Conservation (phyloP, 495 filamentous ascomycete species). For the Lasiosphaeris hirsuta region DNA sequence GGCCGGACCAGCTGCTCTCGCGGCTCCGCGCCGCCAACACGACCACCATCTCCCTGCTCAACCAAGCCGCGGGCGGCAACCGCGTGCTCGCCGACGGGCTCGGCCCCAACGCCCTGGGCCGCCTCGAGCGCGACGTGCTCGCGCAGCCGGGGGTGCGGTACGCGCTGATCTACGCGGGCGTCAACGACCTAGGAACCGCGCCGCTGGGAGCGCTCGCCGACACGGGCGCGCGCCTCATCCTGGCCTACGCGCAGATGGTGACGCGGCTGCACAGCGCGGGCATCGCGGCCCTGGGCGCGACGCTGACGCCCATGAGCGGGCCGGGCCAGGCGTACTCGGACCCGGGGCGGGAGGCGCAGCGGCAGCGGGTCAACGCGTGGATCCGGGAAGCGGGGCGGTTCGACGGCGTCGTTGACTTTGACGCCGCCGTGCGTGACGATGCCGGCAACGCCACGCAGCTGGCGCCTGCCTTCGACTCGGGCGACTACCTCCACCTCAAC, state of each 20-base stretch:
- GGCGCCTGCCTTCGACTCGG: constrained; percentile 48
- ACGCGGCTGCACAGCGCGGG: constrained; percentile 48
- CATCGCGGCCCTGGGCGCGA: constrained; percentile 54
- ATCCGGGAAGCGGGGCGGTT: constrained; percentile 57
- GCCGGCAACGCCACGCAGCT: constrained; percentile 39
- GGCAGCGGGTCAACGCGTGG: constrained; percentile 58
- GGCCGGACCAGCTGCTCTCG: constrained; percentile 58
- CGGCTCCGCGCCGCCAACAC: constrained; percentile 37
- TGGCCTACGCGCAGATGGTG: constrained; percentile 55
- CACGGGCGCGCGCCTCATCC: constrained; percentile 48
- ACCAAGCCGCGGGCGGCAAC: constrained; percentile 69
- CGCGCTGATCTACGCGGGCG: constrained; percentile 60
- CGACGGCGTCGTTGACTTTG: constrained; percentile 64
- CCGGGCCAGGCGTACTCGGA: constrained; percentile 44
- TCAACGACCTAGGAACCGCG: constrained; percentile 61
- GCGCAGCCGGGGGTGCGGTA: constrained; percentile 50
- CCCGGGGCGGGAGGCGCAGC: constrained; percentile 47
- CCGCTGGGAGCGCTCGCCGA: constrained; percentile 23
- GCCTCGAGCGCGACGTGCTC: constrained; percentile 60
- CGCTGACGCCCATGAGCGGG: constrained; percentile 60
- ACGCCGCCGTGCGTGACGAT: constrained; percentile 48
- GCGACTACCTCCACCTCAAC: constrained; percentile 65
- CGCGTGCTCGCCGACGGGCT: constrained; percentile 55
- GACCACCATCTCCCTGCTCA: constrained; percentile 48
- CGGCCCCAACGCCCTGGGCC: constrained; percentile 55